These are phyloP conservation scores for Eucalyptus tenuipes DNA, from an alignment of 345 rosid species.

Conservation along the genomic window DNA sequence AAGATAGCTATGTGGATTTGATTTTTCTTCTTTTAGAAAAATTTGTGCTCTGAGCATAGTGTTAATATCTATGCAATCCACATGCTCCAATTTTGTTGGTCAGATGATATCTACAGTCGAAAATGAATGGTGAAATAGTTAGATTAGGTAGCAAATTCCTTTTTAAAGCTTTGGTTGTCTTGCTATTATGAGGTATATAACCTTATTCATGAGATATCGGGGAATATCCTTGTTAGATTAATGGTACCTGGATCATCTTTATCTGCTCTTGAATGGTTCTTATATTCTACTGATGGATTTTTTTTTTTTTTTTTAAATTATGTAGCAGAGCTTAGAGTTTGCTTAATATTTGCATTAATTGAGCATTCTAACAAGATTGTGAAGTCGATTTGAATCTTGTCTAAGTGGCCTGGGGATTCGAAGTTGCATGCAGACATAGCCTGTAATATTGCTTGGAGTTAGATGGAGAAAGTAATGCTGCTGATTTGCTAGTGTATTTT, in stretches of 20 bases:
- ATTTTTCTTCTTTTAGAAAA: background rate
- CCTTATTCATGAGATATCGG: background rate
- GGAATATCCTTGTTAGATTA: background rate
- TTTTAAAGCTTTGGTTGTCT: background rate
- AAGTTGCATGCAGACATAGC: conserved; percentile 24
- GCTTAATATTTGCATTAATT: background rate
- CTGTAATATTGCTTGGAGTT: conserved; percentile 13
- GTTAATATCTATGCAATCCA: background rate
- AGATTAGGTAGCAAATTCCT: background rate
- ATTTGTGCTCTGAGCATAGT: background rate
- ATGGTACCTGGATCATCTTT: background rate
- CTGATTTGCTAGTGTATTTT: background rate
- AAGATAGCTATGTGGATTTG: background rate
- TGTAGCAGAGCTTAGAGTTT: background rate
- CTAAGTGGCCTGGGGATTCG: conserved; percentile 16
- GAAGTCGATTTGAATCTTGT: conserved; percentile 6
- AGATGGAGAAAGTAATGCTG: conserved; percentile 8
- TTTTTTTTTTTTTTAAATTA: background rate
- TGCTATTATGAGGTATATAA: background rate
- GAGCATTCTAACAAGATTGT: conserved; percentile 9
- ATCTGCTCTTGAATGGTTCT: background rate
- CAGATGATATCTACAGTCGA: background rate
- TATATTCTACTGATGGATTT: background rate
- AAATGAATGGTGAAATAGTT: background rate
- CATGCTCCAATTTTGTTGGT: background rate